phyloP scores from a whole-genome alignment of 805 yeast genomes.

The Candida qinlingensis region DNA sequence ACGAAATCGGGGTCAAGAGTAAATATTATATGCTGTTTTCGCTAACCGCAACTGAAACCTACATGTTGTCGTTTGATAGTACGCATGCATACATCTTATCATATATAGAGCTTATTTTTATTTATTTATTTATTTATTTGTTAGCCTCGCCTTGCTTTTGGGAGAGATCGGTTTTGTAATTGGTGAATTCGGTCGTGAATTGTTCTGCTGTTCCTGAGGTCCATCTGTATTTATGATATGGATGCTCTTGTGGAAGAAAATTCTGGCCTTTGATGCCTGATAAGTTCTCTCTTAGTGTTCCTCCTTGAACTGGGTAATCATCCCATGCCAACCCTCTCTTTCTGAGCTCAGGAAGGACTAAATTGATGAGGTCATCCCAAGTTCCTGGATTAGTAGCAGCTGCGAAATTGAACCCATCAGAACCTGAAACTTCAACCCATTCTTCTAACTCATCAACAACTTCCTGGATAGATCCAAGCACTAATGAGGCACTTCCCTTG shows the following conservation, averaged over 20 bases:
- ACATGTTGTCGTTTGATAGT: constrained; percentile 31
- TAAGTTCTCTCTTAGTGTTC: constrained; percentile 31
- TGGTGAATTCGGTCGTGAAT: constrained; percentile 17
- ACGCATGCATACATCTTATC: constrained; percentile 26
- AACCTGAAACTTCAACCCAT: constrained; percentile 33
- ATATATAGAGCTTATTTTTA: neutral
- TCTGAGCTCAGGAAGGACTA: constrained; percentile 31
- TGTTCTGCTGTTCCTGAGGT: constrained; percentile 24
- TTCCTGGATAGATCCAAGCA: constrained; percentile 30
- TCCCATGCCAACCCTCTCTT: constrained; percentile 29
- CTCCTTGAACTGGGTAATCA: constrained; percentile 30
- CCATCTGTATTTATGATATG: constrained; percentile 17
- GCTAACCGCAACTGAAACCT: constrained; percentile 29
- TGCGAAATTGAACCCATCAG: constrained; percentile 40
- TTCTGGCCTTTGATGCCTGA: constrained; percentile 16
- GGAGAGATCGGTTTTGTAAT: constrained; percentile 5
- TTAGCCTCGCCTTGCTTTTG: constrained; percentile 2
- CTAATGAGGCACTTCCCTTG: constrained; percentile 25
- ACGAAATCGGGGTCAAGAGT: constrained; percentile 8
- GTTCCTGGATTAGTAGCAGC: constrained; percentile 33
- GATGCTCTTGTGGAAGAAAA: constrained; percentile 14
- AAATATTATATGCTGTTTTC: constrained; percentile 22
- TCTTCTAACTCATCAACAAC: constrained; percentile 35
- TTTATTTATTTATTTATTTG: neutral
- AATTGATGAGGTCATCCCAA: constrained; percentile 33